phyloP scores from a whole-genome alignment of 148 eudicot species.

The Vaccinium myrtillus region DNA sequence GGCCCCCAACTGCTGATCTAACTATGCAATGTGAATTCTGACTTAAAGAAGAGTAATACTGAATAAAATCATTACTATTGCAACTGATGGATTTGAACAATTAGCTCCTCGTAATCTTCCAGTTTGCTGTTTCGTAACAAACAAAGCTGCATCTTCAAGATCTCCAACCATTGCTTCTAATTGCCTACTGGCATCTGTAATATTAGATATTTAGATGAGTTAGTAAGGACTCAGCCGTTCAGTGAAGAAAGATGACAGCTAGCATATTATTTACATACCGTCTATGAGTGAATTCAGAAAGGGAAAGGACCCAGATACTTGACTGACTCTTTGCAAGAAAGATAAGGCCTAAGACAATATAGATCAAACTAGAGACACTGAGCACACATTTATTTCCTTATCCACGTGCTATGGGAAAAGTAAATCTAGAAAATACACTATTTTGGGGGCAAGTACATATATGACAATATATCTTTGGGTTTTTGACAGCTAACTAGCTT shows the following conservation, averaged over 20 bases:
- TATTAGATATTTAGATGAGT: neutral
- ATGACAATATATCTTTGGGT: neutral
- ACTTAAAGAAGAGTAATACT: neutral
- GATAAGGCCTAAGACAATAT: neutral
- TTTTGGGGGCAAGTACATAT: neutral
- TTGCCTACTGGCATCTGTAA: neutral
- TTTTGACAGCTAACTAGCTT: neutral
- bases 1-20: neutral
- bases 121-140: conserved; percentile 9
- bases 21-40: neutral
- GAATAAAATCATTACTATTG: conserved; percentile 29
- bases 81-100: conserved; percentile 17
- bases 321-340: neutral
- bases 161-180: conserved; percentile 10
- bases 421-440: neutral
- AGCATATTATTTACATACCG: neutral
- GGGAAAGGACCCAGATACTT: neutral
- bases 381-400: neutral
- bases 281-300: neutral
- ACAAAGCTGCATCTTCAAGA: neutral
- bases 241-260: neutral
- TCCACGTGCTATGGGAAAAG: too few species aligned
- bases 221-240: neutral
- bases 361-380: neutral
- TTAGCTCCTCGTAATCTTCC: conserved; percentile 27